Evolutionary conservation across 495 filamentous ascomycete species (phyloP), one percentile per base, ranked within the genome.

Genomic region (Talaromyces wortmannii): DNA sequence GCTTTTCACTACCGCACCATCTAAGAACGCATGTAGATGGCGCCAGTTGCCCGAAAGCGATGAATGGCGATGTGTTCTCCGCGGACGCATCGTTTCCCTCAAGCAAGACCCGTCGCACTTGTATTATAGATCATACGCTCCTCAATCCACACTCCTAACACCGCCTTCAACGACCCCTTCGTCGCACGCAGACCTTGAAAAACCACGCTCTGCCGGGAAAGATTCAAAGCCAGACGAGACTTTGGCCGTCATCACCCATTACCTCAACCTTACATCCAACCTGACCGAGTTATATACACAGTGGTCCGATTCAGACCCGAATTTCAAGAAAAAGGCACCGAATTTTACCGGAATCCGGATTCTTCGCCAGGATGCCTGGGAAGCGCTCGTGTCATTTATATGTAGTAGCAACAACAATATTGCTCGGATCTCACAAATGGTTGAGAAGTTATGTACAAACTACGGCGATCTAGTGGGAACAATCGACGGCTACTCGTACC

Each of bases 351-450:
- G 94, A 13, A 88, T 99, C 33, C 87, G 94, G n/a, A 96, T 97
- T 56, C 78, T 99, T 6, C 87, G 85, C 58, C 94, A 99, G 67
- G 92, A 96, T 74, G 82, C 94, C 7, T 99, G 94, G 95, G 94
- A 99, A 69, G 85, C 95, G 5, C 74, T 99, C 4, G 75, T 99
- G 12, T 85, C 85, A 31, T 99, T 99, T 67, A 97, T 99, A 54
- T 97, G 94, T 78, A 96, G 91, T 67, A 95, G 90, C 71, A 99
- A 99, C 70, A 99, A 99, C 69, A 96, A 99, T 65, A 99, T 99
- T 55, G 77, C 82, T 5, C 85, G 94, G 29, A 99, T 99, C 61
- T 90, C 87, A 11, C 88, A 92, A 65, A 97, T 99, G 94, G 89
- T 97, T 17, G 83, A 92, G 55, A 97, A 96, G 60, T 76, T 99